phyloP scores from a whole-genome alignment of 371 early-diverging fungal species.

The Rhizopus sp. region DNA sequence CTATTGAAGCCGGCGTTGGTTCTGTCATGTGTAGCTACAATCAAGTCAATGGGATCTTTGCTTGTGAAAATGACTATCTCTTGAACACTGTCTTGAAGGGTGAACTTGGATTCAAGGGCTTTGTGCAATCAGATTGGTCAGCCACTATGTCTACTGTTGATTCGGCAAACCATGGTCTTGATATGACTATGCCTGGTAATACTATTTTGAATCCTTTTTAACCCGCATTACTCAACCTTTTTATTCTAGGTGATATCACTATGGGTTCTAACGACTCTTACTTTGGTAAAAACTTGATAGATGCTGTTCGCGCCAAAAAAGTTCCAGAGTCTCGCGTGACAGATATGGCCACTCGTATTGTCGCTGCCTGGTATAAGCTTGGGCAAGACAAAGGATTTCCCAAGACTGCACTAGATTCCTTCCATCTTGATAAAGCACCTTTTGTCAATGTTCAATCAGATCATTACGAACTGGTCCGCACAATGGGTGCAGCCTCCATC shows the following conservation, averaged over 20 bases:
- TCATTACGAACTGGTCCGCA: constrained; percentile 36
- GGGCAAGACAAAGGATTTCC: constrained; percentile 50
- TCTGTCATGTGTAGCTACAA: constrained; percentile 67
- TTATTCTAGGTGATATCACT: constrained; percentile 22
- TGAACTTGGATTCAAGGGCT: constrained; percentile 52
- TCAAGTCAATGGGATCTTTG: constrained; percentile 43
- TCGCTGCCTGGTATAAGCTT: constrained; percentile 56
- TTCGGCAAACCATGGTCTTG: constrained; percentile 46
- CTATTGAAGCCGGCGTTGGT: constrained; percentile 56
- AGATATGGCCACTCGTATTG: constrained; percentile 61
- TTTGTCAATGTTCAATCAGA: constrained; percentile 43
- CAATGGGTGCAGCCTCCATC: constrained; percentile 52
- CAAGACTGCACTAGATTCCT: constrained; percentile 29
- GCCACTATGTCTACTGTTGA: constrained; percentile 31
- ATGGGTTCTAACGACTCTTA: constrained; percentile 24
- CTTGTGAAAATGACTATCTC: constrained; percentile 52
- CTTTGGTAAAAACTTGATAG: constrained; percentile 38
- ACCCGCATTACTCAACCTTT: too few species aligned
- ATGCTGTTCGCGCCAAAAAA: constrained; percentile 26
- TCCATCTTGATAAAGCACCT: constrained; percentile 18
- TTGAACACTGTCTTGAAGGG: constrained; percentile 50
- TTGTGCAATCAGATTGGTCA: constrained; percentile 43
- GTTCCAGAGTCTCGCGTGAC: constrained; percentile 39
- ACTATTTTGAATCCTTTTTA: background rate
- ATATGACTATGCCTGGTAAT: constrained; percentile 44